Evolutionary conservation across 1,284 basidiomycete species (phyloP).

Genomic region (Rugosomyces carneus): DNA sequence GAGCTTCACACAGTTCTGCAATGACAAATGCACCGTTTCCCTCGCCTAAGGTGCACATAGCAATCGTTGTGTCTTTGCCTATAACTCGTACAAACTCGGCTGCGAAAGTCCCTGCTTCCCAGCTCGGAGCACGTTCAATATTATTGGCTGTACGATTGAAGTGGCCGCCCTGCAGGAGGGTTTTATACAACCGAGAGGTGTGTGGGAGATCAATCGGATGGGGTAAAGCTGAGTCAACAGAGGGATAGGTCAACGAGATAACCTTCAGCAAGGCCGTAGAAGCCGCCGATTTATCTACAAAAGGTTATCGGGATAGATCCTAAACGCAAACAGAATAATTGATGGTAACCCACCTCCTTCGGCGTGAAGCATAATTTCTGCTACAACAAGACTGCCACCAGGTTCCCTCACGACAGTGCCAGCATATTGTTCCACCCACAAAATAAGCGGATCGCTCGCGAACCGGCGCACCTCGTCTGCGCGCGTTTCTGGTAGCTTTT

Average conservation of each 20-base stretch:
- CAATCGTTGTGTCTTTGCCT: slow-evolving; percentile 47
- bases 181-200: slow-evolving; percentile 78
- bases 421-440: slow-evolving; percentile 58
- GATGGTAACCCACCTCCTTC: slow-evolving; percentile 77
- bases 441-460: slow-evolving; percentile 65
- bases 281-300: slow-evolving; percentile 63
- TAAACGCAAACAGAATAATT: background rate
- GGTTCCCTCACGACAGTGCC: slow-evolving; percentile 62
- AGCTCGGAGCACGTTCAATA: slow-evolving; percentile 43
- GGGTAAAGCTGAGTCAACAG: slow-evolving; percentile 35
- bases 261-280: slow-evolving; percentile 53
- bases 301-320: background rate
- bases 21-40: slow-evolving; percentile 71
- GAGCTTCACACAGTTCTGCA: slow-evolving; percentile 67
- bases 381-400: slow-evolving; percentile 69
- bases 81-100: slow-evolving; percentile 51
- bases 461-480: slow-evolving; percentile 63
- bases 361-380: slow-evolving; percentile 77
- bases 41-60: slow-evolving; percentile 52
- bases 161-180: slow-evolving; percentile 84
- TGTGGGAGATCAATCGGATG: slow-evolving; percentile 79
- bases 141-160: slow-evolving; percentile 58
- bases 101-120: slow-evolving; percentile 56
- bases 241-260: slow-evolving; percentile 51
- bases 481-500: slow-evolving; percentile 63